Percentiles rank a stretch among this genome's conserved stretches.
These are phyloP conservation scores for Phytopythium aichiense DNA, from an alignment of 352 stramenopile species.

Conservation along the genomic window DNA sequence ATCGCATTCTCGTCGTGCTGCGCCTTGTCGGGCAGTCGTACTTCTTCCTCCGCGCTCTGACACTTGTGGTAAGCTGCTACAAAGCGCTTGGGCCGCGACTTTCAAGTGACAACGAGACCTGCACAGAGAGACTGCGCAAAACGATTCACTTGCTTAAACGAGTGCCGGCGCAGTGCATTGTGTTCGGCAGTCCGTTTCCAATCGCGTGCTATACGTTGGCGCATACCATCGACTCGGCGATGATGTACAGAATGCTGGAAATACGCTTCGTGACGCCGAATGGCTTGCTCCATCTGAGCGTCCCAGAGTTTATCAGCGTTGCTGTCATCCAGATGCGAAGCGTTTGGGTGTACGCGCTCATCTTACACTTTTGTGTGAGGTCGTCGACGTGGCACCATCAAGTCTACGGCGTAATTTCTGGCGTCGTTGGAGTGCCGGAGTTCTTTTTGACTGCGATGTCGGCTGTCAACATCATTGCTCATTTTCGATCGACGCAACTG, in stretches of 20 bases:
- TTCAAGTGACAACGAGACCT: conserved; percentile 2
- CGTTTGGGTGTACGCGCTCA: conserved; percentile 35
- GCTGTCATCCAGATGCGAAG: conserved; percentile 41
- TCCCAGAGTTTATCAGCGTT: conserved; percentile 23
- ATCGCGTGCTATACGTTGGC: conserved; percentile 39
- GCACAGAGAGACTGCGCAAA: conserved; percentile 4
- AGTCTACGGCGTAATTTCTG: conserved; percentile 11
- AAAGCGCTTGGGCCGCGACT: conserved; percentile 11
- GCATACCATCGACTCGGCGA: conserved; percentile 36
- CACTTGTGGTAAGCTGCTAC: conserved; percentile 28
- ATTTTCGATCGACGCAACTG: conserved; percentile 25
- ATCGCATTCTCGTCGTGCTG: conserved; percentile 19
- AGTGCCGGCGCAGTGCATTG: conserved; percentile 41
- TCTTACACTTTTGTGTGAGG: conserved; percentile 19
- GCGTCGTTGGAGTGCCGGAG: conserved; percentile 27
- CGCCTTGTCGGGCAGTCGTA: conserved; percentile 36
- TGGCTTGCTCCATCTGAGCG: conserved; percentile 22
- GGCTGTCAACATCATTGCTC: conserved; percentile 24
- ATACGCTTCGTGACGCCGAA: conserved; percentile 23
- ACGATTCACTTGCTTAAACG: conserved; percentile 28
- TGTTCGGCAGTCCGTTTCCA: conserved; percentile 45
- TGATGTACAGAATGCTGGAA: conserved; percentile 32
- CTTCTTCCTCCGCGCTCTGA: conserved; percentile 26
- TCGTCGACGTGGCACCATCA: conserved; percentile 13
- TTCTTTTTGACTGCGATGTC: conserved; percentile 32